phyloP scores from a whole-genome alignment of 2,329 filamentous ascomycete species.

The Fusarium sambucinum region DNA sequence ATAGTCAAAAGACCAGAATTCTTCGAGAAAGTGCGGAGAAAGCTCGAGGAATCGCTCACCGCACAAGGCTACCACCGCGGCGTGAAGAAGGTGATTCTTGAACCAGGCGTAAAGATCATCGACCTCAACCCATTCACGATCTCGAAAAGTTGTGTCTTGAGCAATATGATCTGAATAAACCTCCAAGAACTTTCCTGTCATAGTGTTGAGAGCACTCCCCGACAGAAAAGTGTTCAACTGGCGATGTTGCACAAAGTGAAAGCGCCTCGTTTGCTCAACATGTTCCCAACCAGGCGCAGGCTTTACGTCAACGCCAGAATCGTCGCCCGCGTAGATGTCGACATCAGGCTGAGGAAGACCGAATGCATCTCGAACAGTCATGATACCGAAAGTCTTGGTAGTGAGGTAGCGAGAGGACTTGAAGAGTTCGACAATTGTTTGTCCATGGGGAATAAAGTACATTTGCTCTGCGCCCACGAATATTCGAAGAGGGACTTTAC shows the following conservation, averaged over 20 bases:
- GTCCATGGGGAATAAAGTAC: constrained; percentile 39
- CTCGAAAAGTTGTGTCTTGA: constrained; percentile 8
- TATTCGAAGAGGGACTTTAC: constrained; percentile 32
- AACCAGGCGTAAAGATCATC: constrained; percentile 33
- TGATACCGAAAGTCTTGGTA: constrained; percentile 27
- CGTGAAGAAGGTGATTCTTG: constrained; percentile 24
- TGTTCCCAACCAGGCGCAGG: constrained; percentile 28
- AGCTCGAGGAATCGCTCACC: constrained; percentile 34
- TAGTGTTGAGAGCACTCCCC: constrained; percentile 11
- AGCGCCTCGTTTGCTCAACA: constrained; percentile 13
- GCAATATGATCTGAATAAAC: constrained; percentile 15
- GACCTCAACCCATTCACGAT: constrained; percentile 21
- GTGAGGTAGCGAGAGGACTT: constrained; percentile 31
- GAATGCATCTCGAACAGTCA: constrained; percentile 37
- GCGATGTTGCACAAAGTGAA: constrained; percentile 35
- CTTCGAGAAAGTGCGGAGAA: constrained; percentile 17
- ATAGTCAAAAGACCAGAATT: constrained; percentile 43
- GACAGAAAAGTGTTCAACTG: constrained; percentile 20
- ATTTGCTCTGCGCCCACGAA: constrained; percentile 32
- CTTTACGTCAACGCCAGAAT: constrained; percentile 25
- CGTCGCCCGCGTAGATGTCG: constrained; percentile 13
- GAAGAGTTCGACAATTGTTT: constrained; percentile 28
- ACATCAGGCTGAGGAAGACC: constrained; percentile 26
- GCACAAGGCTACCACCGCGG: constrained; percentile 17
- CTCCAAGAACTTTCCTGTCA: constrained; percentile 23